phyloP scores from a whole-genome alignment of 2,329 filamentous ascomycete species.

The Exophiala dermatitidis region DNA sequence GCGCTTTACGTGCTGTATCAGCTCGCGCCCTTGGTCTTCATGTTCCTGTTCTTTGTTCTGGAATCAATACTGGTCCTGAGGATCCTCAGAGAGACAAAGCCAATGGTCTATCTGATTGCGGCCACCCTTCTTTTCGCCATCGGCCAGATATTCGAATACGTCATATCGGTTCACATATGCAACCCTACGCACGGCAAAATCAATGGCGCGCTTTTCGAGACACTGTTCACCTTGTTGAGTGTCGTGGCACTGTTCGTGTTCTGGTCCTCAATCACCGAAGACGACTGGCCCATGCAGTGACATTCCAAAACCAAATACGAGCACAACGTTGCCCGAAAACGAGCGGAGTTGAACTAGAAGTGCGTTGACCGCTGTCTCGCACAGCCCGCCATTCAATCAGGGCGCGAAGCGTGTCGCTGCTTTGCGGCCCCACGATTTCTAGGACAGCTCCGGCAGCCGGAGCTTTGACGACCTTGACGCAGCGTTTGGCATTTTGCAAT shows the following conservation, averaged over 20 bases:
- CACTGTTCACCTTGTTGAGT: constrained; percentile 78
- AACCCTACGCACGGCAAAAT: constrained; percentile 74
- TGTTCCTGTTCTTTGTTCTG: constrained; percentile 79
- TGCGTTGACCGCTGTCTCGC: no score
- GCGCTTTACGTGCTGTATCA: constrained; percentile 92
- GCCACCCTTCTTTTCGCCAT: constrained; percentile 79
- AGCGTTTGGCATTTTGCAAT: constrained; percentile 23
- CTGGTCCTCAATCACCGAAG: constrained; percentile 98
- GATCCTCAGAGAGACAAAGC: constrained; percentile 77
- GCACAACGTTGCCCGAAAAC: background rate
- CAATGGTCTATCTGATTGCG: constrained; percentile 76
- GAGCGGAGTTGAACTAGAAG: no score
- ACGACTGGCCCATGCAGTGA: constrained; percentile 71
- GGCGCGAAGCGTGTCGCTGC: no score
- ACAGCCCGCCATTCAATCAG: no score
- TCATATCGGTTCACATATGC: constrained; percentile 86
- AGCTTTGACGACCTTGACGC: constrained; percentile 20
- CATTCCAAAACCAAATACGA: background rate
- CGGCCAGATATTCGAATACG: constrained; percentile 94
- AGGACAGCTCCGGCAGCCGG: constrained; percentile 1
- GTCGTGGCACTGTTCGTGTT: constrained; percentile 86
- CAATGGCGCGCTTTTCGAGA: constrained; percentile 87
- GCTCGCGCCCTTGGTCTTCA: constrained; percentile 76
- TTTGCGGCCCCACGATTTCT: background rate
- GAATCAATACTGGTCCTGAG: constrained; percentile 77